Base-by-base conservation (phyloP, 805 yeast species). In the Helenozyma rhizophorensis region DNA sequence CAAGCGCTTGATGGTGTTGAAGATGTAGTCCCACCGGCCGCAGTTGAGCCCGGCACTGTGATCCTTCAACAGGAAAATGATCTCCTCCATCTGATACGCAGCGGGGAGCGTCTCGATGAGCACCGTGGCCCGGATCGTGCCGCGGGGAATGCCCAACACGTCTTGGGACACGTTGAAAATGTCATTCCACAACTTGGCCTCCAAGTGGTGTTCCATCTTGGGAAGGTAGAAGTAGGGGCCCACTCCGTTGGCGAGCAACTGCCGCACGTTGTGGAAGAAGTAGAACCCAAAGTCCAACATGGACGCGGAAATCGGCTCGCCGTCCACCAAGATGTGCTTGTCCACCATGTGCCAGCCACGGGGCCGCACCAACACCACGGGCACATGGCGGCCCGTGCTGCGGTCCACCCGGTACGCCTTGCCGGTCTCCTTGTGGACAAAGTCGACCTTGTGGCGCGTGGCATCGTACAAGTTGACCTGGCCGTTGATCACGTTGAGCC, bases 21-120 rank as follows among this genome's bases (percentile, higher is more conserved):
- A 83, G 60, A 83, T 83, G 63, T 83, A 83, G 61, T 83, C 94
- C 90, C 93, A 83, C 64, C 94, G 74, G 48, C 94, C 94, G 70
- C 93, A 83, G 65, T 83, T 83, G 58, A 83, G 71, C 36, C 93
- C 94, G 8, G 83, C 73, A 33, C 83, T 80, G 58, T 83, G 94
- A 30, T 76, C 78, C 58, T 87, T 71, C 53, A 83, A 68, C 51
- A 83, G 83, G 53, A 76, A 83, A 49, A 83, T 74, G 46, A 83
- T 83, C 61, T 83, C 94, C 54, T 83, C 89, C 80, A 83, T 78
- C 61, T 83, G 93, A 73, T 79, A 83, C 11, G 89, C 87, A 26
- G 86, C 88, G 24, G 93, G 94, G 45, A 83, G 66, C 12, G 94
- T 83, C 60, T 83, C 94, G 53, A 83, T 83, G 55, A 83, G 66